Evolutionary conservation across 2,329 filamentous ascomycete genomes (phyloP).

Genomic region (Colletotrichum cordylinicola): DNA sequence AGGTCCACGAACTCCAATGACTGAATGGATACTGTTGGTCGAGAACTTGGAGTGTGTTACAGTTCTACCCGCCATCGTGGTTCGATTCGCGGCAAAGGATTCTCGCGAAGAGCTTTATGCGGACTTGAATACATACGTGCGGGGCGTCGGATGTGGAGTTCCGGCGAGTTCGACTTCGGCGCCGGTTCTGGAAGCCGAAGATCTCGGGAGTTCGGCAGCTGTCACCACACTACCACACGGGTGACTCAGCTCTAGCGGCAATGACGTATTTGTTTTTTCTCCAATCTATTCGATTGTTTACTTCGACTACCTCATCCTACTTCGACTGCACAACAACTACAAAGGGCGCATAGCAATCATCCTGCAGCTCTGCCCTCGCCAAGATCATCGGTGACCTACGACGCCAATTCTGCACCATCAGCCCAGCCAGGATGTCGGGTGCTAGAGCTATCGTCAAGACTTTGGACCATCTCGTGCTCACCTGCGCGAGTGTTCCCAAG

Average conservation of each 20-base stretch:
- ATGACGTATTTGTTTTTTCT: not conserved
- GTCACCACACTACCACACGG: not conserved
- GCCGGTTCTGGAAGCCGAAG: not conserved
- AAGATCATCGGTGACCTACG: not conserved
- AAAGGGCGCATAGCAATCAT: not conserved
- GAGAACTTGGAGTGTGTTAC: not conserved
- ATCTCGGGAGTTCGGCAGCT: not conserved
- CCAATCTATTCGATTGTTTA: not conserved
- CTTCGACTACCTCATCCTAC: not conserved
- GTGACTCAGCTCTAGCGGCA: not conserved
- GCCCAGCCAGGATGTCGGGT: not conserved
- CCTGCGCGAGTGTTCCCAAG: conserved; percentile 53
- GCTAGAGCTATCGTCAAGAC: conserved; percentile 40
- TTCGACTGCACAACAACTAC: not conserved
- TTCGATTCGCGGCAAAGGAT: not conserved
- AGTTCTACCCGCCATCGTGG: not conserved
- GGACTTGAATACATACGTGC: not conserved
- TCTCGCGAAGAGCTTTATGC: not conserved
- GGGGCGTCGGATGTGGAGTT: not conserved
- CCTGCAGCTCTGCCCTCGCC: not conserved
- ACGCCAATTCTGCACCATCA: not conserved
- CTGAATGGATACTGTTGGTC: not conserved
- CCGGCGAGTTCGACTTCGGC: conserved; percentile 1
- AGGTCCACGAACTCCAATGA: not conserved
- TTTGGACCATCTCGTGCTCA: conserved; percentile 67